phyloP scores from a whole-genome alignment of 371 early-diverging fungal genomes.

The Mortierella sp. region DNA sequence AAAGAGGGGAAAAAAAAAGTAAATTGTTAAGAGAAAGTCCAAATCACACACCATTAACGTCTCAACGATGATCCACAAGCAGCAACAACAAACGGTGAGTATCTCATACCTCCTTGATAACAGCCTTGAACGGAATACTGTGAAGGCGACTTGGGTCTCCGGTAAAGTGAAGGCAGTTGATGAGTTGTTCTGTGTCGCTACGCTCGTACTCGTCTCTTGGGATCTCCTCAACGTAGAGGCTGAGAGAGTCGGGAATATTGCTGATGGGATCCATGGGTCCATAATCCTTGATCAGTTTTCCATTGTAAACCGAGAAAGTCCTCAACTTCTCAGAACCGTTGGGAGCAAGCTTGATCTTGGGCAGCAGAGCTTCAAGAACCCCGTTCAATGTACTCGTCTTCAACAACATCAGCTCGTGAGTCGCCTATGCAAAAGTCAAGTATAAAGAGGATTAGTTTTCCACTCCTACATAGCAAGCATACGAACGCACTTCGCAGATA shows the following conservation, averaged over 20 bases:
- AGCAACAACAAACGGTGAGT: not conserved
- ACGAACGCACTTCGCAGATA: too few species aligned
- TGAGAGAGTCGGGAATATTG: constrained; percentile 37
- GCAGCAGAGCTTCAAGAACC: constrained; percentile 70
- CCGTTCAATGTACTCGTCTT: constrained; percentile 70
- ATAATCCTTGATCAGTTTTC: constrained; percentile 62
- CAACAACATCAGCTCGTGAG: constrained; percentile 69
- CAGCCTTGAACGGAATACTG: constrained; percentile 87
- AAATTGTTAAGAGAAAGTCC: not conserved
- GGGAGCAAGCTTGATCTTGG: constrained; percentile 63
- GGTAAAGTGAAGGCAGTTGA: constrained; percentile 84
- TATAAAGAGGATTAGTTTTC: constrained; percentile 25
- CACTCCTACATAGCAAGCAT: not conserved
- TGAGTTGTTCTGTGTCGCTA: constrained; percentile 63
- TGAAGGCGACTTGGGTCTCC: constrained; percentile 78
- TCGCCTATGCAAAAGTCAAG: constrained; percentile 36
- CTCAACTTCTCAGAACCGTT: constrained; percentile 58
- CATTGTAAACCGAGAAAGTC: constrained; percentile 60
- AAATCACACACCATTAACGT: not conserved
- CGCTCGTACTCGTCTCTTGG: constrained; percentile 71
- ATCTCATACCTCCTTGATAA: constrained; percentile 68
- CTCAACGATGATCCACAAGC: too few species aligned
- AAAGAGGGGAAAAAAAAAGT: constrained; percentile 1
- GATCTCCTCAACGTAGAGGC: constrained; percentile 69
- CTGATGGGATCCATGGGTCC: constrained; percentile 60